A percentile compares a stretch with the other conserved stretches of the same genome.
These are phyloP conservation scores for Phyllachora maydis DNA, from an alignment of 2,329 filamentous ascomycete species.

Conservation along the genomic window DNA sequence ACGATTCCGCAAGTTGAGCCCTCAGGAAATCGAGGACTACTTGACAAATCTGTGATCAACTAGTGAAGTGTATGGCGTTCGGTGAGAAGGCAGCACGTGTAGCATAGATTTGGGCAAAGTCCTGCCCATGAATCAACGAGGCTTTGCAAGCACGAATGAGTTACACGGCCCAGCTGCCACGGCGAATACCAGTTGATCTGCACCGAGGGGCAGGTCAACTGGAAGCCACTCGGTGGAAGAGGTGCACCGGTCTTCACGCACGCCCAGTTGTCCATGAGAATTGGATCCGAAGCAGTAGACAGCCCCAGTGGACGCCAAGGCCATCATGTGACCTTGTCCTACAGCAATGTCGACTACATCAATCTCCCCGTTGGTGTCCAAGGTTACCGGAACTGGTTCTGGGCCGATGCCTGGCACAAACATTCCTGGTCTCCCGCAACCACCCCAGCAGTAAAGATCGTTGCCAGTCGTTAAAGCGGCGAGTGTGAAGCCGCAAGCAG, in stretches of 20 bases:
- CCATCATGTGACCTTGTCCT: constrained; percentile 37
- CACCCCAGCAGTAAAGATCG: constrained; percentile 42
- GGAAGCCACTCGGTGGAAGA: constrained; percentile 14
- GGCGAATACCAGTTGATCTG: constrained; percentile 12
- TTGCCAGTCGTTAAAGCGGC: constrained; percentile 35
- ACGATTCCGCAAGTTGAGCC: constrained; percentile 81
- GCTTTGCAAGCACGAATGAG: constrained; percentile 23
- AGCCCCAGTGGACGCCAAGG: constrained; percentile 23
- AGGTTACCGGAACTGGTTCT: no score
- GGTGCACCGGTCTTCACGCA: constrained; percentile 9
- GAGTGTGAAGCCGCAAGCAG: constrained; percentile 32
- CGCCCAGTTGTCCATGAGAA: constrained; percentile 35
- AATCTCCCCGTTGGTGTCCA: constrained; percentile 18
- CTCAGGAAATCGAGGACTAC: constrained; percentile 98
- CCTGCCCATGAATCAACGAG: no score
- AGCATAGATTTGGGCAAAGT: no score
- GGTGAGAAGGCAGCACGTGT: no score
- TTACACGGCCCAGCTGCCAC: constrained; percentile 26
- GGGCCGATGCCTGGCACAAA: no score
- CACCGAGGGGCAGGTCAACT: constrained; percentile 9
- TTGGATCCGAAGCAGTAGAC: constrained; percentile 37
- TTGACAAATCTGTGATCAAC: constrained; percentile 91
- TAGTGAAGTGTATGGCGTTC: constrained; percentile 5
- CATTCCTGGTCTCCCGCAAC: constrained; percentile 4
- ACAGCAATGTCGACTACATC: constrained; percentile 36